Conservation (phyloP, 192 early-diverging fungal genomes). For the Mortierella antarctica region DNA sequence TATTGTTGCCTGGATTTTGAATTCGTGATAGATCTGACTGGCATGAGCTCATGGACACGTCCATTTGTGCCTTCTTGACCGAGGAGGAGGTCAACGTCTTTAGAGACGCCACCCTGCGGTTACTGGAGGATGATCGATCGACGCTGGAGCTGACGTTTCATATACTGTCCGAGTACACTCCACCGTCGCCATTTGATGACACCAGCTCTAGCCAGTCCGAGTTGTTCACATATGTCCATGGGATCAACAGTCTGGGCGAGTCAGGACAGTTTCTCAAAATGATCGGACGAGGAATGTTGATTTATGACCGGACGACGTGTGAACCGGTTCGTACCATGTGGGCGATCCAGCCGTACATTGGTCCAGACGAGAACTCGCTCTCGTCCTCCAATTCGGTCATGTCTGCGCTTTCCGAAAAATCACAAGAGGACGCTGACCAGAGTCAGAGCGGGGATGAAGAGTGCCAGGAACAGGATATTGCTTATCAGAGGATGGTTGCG, state of each 20-base stretch:
- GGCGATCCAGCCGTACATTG: slow-evolving; percentile 72
- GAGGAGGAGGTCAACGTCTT: slow-evolving; percentile 72
- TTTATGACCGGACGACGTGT: slow-evolving; percentile 74
- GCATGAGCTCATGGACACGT: slow-evolving; percentile 56
- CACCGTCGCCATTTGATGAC: slow-evolving; percentile 44
- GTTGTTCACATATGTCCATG: slow-evolving; percentile 56
- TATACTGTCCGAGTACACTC: slow-evolving; percentile 39
- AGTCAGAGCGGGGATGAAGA: slow-evolving; percentile 1
- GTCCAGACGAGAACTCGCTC: slow-evolving; percentile 22
- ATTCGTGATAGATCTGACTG: slow-evolving; percentile 56
- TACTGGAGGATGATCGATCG: slow-evolving; percentile 66
- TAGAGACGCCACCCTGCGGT: slow-evolving; percentile 62
- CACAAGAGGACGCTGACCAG: slow-evolving; percentile 5
- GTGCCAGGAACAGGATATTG: neutral
- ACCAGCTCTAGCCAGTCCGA: slow-evolving; percentile 53
- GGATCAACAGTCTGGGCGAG: slow-evolving; percentile 11
- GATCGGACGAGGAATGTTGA: slow-evolving; percentile 89
- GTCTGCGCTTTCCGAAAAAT: slow-evolving; percentile 38
- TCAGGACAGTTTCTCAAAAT: slow-evolving; percentile 66
- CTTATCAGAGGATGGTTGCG: slow-evolving; percentile 6
- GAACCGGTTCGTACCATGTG: slow-evolving; percentile 79
- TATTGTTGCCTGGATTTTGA: no score
- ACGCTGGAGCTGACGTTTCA: slow-evolving; percentile 77
- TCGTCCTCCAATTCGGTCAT: slow-evolving; percentile 28
- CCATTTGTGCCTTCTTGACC: slow-evolving; percentile 65